A percentile compares a stretch with the other conserved stretches of the same genome.
These are phyloP conservation scores for Metschnikowia reukaufii DNA, from an alignment of 805 yeast genomes.

Conservation along the genomic window DNA sequence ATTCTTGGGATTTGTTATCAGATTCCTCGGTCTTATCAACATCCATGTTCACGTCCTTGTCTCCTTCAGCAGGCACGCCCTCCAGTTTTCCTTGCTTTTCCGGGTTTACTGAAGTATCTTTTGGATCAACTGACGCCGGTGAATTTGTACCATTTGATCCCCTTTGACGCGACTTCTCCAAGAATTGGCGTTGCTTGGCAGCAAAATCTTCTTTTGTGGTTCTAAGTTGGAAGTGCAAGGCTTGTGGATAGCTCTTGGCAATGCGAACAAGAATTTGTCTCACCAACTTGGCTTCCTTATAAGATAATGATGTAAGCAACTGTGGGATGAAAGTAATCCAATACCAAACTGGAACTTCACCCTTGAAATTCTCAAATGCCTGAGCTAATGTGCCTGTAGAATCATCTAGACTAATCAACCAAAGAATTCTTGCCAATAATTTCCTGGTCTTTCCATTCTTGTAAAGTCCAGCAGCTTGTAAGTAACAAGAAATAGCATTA, in stretches of 20 bases:
- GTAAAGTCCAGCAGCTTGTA: constrained; percentile 96
- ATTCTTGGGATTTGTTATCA: constrained; percentile 7
- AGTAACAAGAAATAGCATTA: constrained; percentile 91
- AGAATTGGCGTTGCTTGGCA: constrained; percentile 76
- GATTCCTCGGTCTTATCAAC: neutral
- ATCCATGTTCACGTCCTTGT: constrained; percentile 7
- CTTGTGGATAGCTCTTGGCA: constrained; percentile 97
- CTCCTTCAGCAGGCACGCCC: constrained; percentile 2
- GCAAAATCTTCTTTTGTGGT: constrained; percentile 94
- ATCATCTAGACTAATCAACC: constrained; percentile 93
- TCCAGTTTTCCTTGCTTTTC: constrained; percentile 1
- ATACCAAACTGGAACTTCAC: constrained; percentile 98
- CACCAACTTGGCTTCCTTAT: constrained; percentile 85
- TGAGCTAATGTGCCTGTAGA: constrained; percentile 73
- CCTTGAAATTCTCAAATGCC: constrained; percentile 88
- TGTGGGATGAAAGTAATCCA: constrained; percentile 98
- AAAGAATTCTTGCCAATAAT: constrained; percentile 81
- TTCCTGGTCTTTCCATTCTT: constrained; percentile 90
- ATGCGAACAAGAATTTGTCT: constrained; percentile 85
- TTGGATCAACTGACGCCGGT: constrained; percentile 12
- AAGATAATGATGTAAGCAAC: constrained; percentile 82
- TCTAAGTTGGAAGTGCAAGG: constrained; percentile 91
- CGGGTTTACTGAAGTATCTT: constrained; percentile 10
- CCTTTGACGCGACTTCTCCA: constrained; percentile 29
- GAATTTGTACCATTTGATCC: constrained; percentile 14